These are phyloP conservation scores for Trichophaea hybrida DNA, from an alignment of 2,329 filamentous ascomycete genomes.

Conservation along the genomic window DNA sequence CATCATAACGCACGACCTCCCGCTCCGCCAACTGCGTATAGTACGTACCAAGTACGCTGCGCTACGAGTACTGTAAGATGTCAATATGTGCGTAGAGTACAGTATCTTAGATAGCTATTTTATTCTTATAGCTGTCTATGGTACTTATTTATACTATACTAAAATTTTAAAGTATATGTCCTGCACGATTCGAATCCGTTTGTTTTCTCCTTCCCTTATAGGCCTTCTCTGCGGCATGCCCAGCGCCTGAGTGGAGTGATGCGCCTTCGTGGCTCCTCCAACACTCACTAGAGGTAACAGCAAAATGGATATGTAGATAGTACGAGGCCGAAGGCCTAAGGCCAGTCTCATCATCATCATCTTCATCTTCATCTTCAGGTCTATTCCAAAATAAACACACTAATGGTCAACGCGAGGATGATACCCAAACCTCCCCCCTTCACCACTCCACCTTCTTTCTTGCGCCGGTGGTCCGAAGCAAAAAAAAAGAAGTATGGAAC, in stretches of 20 bases:
- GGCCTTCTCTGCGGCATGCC: neutral
- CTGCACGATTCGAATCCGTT: neutral
- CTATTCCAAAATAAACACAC: neutral
- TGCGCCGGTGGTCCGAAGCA: too few species aligned
- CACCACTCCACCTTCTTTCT: neutral
- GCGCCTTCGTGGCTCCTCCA: neutral
- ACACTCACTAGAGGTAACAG: neutral
- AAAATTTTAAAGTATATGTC: neutral
- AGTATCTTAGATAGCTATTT: too few species aligned
- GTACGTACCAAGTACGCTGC: too few species aligned
- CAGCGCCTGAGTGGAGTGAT: neutral
- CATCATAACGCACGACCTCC: neutral
- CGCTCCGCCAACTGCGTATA: neutral
- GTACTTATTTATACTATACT: neutral
- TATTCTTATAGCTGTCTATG: neutral
- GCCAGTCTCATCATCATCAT: neutral
- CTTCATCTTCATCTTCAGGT: neutral
- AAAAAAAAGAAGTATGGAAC: too few species aligned
- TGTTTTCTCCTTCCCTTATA: neutral
- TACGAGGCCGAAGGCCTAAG: too few species aligned
- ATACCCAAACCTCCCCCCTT: neutral
- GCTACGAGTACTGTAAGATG: too few species aligned
- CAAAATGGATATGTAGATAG: too few species aligned
- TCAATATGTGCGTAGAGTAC: too few species aligned
- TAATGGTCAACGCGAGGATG: too few species aligned